phyloP scores from a whole-genome alignment of 1,139 yeast genomes.

The Kodamaea ohmeri region DNA sequence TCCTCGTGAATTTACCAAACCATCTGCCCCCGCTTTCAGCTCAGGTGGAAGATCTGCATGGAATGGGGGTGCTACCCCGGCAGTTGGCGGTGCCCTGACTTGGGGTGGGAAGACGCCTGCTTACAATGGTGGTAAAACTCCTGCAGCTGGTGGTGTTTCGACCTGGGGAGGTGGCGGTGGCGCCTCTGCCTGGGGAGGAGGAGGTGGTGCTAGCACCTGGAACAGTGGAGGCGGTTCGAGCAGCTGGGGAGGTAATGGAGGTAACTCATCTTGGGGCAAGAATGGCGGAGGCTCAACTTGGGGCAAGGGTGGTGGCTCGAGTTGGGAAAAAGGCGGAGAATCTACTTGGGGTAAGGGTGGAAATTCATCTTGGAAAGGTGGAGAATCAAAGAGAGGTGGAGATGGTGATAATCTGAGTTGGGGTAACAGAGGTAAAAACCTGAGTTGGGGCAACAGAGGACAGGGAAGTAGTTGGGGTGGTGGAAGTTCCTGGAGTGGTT shows the following conservation, averaged over 20 bases:
- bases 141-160: slow-evolving; percentile 38
- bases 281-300: slow-evolving; percentile 36
- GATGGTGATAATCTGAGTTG: slow-evolving; percentile 23
- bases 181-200: slow-evolving; percentile 12
- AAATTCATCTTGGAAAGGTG: slow-evolving; percentile 10
- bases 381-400: slow-evolving; percentile 13
- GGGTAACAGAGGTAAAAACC: slow-evolving; percentile 21
- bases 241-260: slow-evolving; percentile 28
- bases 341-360: slow-evolving; percentile 38
- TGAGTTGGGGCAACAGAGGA: slow-evolving; percentile 26
- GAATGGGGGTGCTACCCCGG: slow-evolving; percentile 53
- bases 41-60: slow-evolving; percentile 43
- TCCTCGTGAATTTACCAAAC: slow-evolving; percentile 24
- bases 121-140: slow-evolving; percentile 18
- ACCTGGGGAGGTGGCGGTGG: slow-evolving; percentile 27
- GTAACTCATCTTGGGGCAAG: slow-evolving; percentile 43
- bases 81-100: slow-evolving; percentile 43
- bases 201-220: slow-evolving; percentile 15
- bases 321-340: slow-evolving; percentile 26
- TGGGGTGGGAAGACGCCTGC: slow-evolving; percentile 46
- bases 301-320: slow-evolving; percentile 27
- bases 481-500: slow-evolving; percentile 5
- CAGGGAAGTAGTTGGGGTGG: slow-evolving; percentile 5
- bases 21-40: slow-evolving; percentile 43
- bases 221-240: slow-evolving; percentile 11